A percentile compares a stretch with the other conserved stretches of the same genome.
These are phyloP conservation scores for Mucor plumbeus DNA, from an alignment of 371 early-diverging fungal genomes.

Conservation along the genomic window DNA sequence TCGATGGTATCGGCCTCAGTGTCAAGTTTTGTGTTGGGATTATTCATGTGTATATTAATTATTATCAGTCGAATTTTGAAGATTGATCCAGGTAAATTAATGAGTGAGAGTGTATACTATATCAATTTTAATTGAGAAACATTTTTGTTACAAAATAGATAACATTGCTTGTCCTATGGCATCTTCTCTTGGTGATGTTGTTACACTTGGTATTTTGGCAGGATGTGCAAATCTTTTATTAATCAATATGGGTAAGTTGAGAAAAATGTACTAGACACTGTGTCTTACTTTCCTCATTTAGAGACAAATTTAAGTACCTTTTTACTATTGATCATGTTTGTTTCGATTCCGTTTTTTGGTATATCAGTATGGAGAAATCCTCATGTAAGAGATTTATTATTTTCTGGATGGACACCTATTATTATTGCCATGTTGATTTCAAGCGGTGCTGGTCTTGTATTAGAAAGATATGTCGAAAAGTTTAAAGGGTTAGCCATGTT, in stretches of 20 bases:
- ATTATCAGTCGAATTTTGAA: conserved; percentile 64
- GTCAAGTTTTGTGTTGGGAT: conserved; percentile 75
- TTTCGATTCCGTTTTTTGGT: conserved; percentile 62
- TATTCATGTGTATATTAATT: conserved; percentile 76
- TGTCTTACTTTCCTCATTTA: conserved; percentile 21
- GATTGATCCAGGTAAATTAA: conserved; percentile 77
- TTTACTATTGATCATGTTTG: conserved; percentile 52
- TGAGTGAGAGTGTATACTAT: not conserved
- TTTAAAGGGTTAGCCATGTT: conserved; percentile 80
- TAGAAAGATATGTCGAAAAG: conserved; percentile 78
- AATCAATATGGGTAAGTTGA: conserved; percentile 47
- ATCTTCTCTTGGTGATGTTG: conserved; percentile 76
- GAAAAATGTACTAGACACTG: conserved; percentile 15
- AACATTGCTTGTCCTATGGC: conserved; percentile 77
- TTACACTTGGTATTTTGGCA: conserved; percentile 71
- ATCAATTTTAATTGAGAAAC: too few relatives aligned
- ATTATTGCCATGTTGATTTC: conserved; percentile 82
- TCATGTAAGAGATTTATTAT: conserved; percentile 66
- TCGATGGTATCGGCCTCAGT: conserved; percentile 77
- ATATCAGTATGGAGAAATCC: conserved; percentile 61
- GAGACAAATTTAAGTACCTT: conserved; percentile 54
- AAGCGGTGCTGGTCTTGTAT: conserved; percentile 80
- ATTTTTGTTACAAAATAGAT: conserved; percentile 34
- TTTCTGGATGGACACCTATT: conserved; percentile 84
- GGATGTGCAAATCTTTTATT: conserved; percentile 57